phyloP scores from a whole-genome alignment of 2,329 filamentous ascomycete species.

The Rhynchosporium agropyri region DNA sequence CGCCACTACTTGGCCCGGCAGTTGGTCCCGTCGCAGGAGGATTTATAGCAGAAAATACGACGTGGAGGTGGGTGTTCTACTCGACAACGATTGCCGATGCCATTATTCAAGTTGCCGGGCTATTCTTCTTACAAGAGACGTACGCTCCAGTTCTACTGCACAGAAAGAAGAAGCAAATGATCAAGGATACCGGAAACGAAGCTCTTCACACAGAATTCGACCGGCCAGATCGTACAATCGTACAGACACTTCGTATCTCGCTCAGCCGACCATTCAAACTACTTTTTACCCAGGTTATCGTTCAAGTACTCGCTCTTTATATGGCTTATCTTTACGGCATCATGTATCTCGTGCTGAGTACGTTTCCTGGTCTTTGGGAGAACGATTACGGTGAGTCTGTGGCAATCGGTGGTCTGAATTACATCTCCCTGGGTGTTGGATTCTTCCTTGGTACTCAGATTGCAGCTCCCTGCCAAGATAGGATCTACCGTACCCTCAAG shows the following conservation, averaged over 20 bases:
- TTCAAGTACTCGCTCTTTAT: conserved; percentile 56
- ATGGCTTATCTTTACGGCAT: conserved; percentile 56
- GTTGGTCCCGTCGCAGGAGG: conserved; percentile 53
- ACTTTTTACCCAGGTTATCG: conserved; percentile 54
- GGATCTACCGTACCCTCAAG: conserved; percentile 37
- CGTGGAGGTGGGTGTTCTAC: conserved; percentile 59
- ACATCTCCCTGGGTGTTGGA: conserved; percentile 53
- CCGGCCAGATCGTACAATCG: conserved; percentile 42
- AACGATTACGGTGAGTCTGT: conserved; percentile 56
- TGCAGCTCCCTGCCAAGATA: conserved; percentile 42
- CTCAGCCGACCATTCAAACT: conserved; percentile 54
- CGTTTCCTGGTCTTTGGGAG: conserved; percentile 62
- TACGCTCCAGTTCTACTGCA: conserved; percentile 53
- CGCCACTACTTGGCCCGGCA: conserved; percentile 41
- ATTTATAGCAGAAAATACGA: conserved; percentile 50
- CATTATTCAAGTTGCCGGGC: conserved; percentile 48
- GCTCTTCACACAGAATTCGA: conserved; percentile 53
- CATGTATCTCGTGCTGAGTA: conserved; percentile 60
- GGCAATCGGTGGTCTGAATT: conserved; percentile 60
- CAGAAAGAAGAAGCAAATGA: conserved; percentile 48
- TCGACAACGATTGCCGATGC: conserved; percentile 50
- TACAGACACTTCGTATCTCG: conserved; percentile 45
- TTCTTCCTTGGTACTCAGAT: conserved; percentile 44
- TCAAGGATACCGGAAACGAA: conserved; percentile 55
- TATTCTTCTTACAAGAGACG: conserved; percentile 51